A percentile compares a stretch with the other conserved stretches of the same genome.
Conservation (phyloP, 768 basidiomycete genomes). For the Lentinula lateritia region DNA sequence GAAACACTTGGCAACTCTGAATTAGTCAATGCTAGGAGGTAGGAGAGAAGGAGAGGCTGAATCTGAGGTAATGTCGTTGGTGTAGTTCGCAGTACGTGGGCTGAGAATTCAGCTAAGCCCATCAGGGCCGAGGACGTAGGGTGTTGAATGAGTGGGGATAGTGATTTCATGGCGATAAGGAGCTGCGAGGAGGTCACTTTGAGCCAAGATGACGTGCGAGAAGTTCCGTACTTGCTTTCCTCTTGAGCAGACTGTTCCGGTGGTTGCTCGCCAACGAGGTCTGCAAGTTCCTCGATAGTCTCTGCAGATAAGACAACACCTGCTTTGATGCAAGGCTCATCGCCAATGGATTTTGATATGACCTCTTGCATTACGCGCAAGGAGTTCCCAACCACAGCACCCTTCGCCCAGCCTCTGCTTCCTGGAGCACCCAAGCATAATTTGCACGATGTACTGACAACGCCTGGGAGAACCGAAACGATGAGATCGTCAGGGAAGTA, state of each 20-base stretch:
- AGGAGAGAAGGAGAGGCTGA: conserved; percentile 63
- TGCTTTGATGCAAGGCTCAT: conserved; percentile 58
- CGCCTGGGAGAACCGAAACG: conserved; percentile 78
- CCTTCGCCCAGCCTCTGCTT: conserved; percentile 66
- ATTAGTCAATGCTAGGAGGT: conserved; percentile 67
- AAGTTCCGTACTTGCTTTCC: conserved; percentile 31
- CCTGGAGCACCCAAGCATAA: conserved; percentile 51
- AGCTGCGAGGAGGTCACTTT: conserved; percentile 78
- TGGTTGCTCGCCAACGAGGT: conserved; percentile 19
- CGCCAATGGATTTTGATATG: conserved; percentile 57
- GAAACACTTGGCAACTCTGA: conserved; percentile 53
- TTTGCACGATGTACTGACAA: conserved; percentile 72
- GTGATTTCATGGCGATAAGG: conserved; percentile 72
- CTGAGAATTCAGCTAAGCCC: conserved; percentile 53
- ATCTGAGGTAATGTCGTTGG: conserved; percentile 60
- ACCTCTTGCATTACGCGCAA: conserved; percentile 50
- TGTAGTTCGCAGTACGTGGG: conserved; percentile 47
- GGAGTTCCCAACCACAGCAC: conserved; percentile 56
- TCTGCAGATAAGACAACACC: conserved; percentile 51
- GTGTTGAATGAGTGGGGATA: conserved; percentile 69
- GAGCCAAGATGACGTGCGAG: conserved; percentile 73
- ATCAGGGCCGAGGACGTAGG: conserved; percentile 60
- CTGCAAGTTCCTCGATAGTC: conserved; percentile 59
- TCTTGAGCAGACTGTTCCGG: conserved; percentile 12
- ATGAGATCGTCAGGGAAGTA: conserved; percentile 48